Conservation (phyloP, 164 flowering plant genomes). For the Dillenia suffruticosa region DNA sequence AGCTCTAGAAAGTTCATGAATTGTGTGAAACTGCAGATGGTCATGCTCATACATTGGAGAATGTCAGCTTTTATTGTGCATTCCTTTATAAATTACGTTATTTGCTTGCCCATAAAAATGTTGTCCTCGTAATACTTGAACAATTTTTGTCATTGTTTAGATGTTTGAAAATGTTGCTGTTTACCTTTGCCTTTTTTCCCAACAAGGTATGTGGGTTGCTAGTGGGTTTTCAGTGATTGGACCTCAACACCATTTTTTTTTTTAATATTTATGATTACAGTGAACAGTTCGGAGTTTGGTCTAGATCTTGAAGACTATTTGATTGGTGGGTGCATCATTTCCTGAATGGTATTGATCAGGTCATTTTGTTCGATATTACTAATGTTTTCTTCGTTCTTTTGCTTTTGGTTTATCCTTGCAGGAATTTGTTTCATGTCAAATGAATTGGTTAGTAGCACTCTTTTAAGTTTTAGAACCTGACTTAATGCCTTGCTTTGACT, state of each 20-base stretch:
- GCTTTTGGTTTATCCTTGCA: conserved; percentile 26
- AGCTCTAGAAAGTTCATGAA: too few relatives aligned
- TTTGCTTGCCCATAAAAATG: too few relatives aligned
- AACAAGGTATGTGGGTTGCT: too few relatives aligned
- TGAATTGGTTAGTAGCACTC: conserved; percentile 65
- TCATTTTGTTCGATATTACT: not conserved
- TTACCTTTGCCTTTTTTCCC: too few relatives aligned
- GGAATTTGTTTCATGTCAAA: conserved; percentile 96
- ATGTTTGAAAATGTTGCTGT: too few relatives aligned
- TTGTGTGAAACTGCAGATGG: too few relatives aligned
- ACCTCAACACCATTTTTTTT: not conserved
- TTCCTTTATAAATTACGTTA: too few relatives aligned
- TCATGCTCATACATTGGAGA: too few relatives aligned
- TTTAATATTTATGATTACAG: conserved; percentile 35
- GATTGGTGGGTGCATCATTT: conserved; percentile 48
- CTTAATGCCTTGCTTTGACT: not conserved
- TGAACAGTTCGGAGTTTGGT: conserved; percentile 64
- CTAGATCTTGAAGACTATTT: conserved; percentile 95
- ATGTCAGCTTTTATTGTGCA: too few relatives aligned
- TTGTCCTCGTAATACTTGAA: too few relatives aligned
- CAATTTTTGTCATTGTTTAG: too few relatives aligned
- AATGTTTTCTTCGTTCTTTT: not conserved
- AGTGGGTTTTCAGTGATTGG: too few relatives aligned
- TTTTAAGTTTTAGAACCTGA: not conserved
- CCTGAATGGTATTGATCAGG: not conserved